A percentile compares a stretch with the other conserved stretches of the same genome.
Conservation (phyloP, 1,284 basidiomycete species). For the Ganoderma sp. region DNA sequence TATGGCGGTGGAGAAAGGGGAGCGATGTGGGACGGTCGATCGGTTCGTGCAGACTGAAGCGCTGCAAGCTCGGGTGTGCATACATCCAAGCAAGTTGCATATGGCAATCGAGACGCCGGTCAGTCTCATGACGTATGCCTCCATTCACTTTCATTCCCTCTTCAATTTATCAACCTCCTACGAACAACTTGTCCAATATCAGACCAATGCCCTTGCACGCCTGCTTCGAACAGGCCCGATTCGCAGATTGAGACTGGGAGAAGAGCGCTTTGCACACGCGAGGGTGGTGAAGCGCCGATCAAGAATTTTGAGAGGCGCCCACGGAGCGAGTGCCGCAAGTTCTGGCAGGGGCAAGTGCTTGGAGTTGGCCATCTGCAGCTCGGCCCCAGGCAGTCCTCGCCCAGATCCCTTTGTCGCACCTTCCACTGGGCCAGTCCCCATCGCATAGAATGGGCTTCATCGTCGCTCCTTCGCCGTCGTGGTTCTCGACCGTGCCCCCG, state of each 20-base stretch:
- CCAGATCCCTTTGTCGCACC: neutral
- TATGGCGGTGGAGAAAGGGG: neutral
- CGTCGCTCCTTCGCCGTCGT: constrained; percentile 60
- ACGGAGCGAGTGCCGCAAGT: too few relatives aligned
- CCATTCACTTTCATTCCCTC: too few relatives aligned
- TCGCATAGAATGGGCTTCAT: constrained; percentile 35
- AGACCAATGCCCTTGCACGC: too few relatives aligned
- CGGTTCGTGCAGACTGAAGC: neutral
- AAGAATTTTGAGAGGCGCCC: too few relatives aligned
- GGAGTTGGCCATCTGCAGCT: neutral
- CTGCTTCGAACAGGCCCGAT: too few relatives aligned
- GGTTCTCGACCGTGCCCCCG: constrained; percentile 56
- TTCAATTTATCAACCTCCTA: too few relatives aligned
- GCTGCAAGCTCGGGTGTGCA: neutral
- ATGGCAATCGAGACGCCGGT: neutral
- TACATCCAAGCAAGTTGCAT: too few relatives aligned
- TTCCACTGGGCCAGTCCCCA: neutral
- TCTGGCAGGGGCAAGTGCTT: neutral
- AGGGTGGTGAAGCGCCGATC: too few relatives aligned
- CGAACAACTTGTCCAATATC: too few relatives aligned
- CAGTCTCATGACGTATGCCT: neutral
- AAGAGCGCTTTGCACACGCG: too few relatives aligned
- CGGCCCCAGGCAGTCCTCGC: neutral
- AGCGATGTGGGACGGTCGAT: neutral
- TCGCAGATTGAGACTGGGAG: too few relatives aligned